Evolutionary conservation across 2,329 filamentous ascomycete genomes (phyloP), one percentile per base, ranked within the genome.

Genomic region (Ceratocystis destructans): DNA sequence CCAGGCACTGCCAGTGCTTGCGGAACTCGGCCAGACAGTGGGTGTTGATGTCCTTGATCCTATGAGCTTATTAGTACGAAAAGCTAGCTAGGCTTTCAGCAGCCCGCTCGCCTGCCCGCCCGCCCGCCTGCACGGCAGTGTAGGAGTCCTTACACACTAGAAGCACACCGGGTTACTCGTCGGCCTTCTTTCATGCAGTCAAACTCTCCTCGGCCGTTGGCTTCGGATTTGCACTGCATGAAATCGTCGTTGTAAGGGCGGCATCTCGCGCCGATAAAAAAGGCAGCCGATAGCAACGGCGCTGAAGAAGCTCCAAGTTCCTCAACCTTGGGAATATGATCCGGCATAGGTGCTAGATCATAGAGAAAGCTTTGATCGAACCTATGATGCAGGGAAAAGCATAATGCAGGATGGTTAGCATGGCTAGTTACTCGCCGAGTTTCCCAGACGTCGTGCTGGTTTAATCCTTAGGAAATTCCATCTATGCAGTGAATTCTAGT

Each of bases 171-270:
- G 72, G 94, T 99, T 69, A 99, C 94, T 77, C 94, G 89, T 76
- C 94, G 85, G 67, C 94, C 94, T 80, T 99, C 94, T 82, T 90
- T 93, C 83, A 99, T 79, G 79, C 94, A 99, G 71, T 96, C 90
- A 70, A 95, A 77, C 81, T 99, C 94, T 76, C 91, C 94, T 77
- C 84, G 86, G 73, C 94, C 94, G 69, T 89, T 87, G 73, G 90
- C 87, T 79, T 96, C 91, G 71, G 85, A 89, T 87, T 99, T 99
- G 88, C 94, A 99, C 81, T 96, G 89, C 93, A 99, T 99, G 80
- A 88, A 99, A 79, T 99, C 94, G 81, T 99, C 94, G 78, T 97
- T 97, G 83, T 92, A 99, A 67, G 89, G 82, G 76, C 84, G 88
- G 86, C 94, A 99, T 74, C 93, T 87, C 71, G 91, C 92, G 70